Evolutionary conservation across 768 basidiomycete species (phyloP).

Genomic region (Boletus patriciae): DNA sequence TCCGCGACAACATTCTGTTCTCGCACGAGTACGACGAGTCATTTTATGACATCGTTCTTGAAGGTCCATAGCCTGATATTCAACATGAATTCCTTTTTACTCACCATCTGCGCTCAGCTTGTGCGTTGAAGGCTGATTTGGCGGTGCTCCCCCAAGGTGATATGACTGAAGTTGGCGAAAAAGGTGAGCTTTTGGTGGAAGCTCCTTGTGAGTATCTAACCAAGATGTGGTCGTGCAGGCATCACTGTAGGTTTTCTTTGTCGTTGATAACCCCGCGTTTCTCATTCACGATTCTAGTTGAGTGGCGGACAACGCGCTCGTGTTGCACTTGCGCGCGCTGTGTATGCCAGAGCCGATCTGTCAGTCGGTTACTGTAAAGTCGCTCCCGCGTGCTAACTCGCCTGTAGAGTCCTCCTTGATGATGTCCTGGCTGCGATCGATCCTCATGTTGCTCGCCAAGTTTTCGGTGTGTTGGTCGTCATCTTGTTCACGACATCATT

Average conservation of each 20-base stretch:
- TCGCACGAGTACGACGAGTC: slow-evolving; percentile 83
- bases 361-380: slow-evolving; percentile 33
- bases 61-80: slow-evolving; percentile 46
- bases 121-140: slow-evolving; percentile 81
- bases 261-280: slow-evolving; percentile 11
- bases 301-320: slow-evolving; percentile 85
- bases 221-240: slow-evolving; percentile 27
- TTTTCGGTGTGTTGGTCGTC: slow-evolving; percentile 56
- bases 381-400: not conserved
- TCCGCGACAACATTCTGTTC: slow-evolving; percentile 90
- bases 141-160: slow-evolving; percentile 79
- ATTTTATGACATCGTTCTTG: slow-evolving; percentile 79
- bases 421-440: slow-evolving; percentile 86
- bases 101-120: slow-evolving; percentile 46
- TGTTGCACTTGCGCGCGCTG: slow-evolving; percentile 79
- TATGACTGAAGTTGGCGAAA: slow-evolving; percentile 81
- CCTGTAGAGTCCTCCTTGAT: slow-evolving; percentile 68
- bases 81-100: not conserved
- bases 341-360: slow-evolving; percentile 90
- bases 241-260: slow-evolving; percentile 50
- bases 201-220: too few relatives aligned
- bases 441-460: slow-evolving; percentile 80
- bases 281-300: slow-evolving; percentile 42
- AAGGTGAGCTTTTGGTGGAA: slow-evolving; percentile 46
- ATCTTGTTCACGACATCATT: not conserved